Evolutionary conservation across 1,139 yeast genomes (phyloP), one percentile per base, ranked within the genome.

Genomic region (Geotrichum carabidarum): DNA sequence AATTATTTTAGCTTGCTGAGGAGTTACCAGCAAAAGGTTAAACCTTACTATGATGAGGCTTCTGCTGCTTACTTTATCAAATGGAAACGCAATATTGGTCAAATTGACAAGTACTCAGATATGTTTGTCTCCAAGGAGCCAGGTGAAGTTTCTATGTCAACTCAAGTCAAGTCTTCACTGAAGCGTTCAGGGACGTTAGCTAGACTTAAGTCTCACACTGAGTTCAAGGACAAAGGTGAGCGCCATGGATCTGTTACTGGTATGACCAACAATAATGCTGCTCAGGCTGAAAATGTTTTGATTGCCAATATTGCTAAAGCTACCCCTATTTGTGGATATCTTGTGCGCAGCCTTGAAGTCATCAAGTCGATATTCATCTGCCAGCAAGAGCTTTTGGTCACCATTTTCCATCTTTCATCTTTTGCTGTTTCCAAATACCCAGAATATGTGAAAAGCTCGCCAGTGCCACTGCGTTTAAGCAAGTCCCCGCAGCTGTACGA

Each of bases 321-420:
- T 4, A 43, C 55, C 12, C 48, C 50, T 4, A 40, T 53, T 22
- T 31, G 55, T 18, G 58, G 54, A 1, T 51, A 55, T 15, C 48
- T 68, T 30, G 52, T 56, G 11, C 58, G 55, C 4, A 55, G 67
- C 2, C 60, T 78, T 17, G 70, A 71, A 32, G 64, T 68, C 1
- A 53, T 77, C 22, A 70, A 72, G 43, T 63, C 68, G 48, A 69
- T 78, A 2, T 74, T 86, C 17, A 69, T 82, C 11, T 74, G 78
- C 11, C 81, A 87, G 50, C 95, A 87, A 62, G 82, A 79, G 62
- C 83, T 88, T 58, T 66, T 85, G 15, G 80, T 80, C 9, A 72
- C 71, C 15, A 76, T 89, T 56, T 89, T 90, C 71, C 94, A 87
- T 60, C 71, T 83, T 52, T 79, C 83, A 17, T 75, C 82, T 1